Conservation (phyloP, 2,329 filamentous ascomycete species). For the Ramularia endophylla region DNA sequence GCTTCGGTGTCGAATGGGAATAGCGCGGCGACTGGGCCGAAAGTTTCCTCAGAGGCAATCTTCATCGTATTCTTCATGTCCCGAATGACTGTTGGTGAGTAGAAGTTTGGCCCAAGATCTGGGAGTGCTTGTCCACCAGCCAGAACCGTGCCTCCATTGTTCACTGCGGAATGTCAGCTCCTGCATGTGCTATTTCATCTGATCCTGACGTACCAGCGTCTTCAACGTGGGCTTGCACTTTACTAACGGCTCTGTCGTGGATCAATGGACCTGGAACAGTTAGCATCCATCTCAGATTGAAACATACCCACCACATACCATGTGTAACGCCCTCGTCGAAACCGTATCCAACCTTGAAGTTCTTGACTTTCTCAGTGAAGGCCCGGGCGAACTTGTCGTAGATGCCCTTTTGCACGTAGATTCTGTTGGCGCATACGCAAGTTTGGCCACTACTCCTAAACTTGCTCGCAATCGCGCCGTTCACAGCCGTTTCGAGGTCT, state of each 20-base stretch:
- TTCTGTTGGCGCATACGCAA: constrained; percentile 72
- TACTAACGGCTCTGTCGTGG: constrained; percentile 72
- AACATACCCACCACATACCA: constrained; percentile 2
- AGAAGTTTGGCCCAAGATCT: constrained; percentile 79
- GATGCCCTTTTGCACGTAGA: constrained; percentile 72
- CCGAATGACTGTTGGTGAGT: constrained; percentile 79
- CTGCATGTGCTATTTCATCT: too few relatives aligned
- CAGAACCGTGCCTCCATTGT: constrained; percentile 70
- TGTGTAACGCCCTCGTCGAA: constrained; percentile 67
- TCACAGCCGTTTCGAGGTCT: constrained; percentile 76
- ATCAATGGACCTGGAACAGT: constrained; percentile 61
- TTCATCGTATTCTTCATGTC: constrained; percentile 83
- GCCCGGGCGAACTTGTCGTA: constrained; percentile 68
- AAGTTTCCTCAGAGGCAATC: constrained; percentile 83
- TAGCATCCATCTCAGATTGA: too few relatives aligned
- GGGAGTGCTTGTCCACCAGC: constrained; percentile 68
- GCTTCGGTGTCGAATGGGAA: constrained; percentile 86
- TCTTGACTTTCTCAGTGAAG: constrained; percentile 65
- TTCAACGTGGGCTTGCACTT: constrained; percentile 72
- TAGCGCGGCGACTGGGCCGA: constrained; percentile 85
- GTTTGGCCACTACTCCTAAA: constrained; percentile 95
- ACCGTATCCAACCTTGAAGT: constrained; percentile 70
- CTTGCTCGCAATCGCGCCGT: constrained; percentile 78
- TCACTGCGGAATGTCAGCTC: constrained; percentile 31
- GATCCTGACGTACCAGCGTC: constrained; percentile 50